These are phyloP conservation scores for Aspergillus flavus DNA, from an alignment of 2,329 filamentous ascomycete genomes.

Conservation along the genomic window DNA sequence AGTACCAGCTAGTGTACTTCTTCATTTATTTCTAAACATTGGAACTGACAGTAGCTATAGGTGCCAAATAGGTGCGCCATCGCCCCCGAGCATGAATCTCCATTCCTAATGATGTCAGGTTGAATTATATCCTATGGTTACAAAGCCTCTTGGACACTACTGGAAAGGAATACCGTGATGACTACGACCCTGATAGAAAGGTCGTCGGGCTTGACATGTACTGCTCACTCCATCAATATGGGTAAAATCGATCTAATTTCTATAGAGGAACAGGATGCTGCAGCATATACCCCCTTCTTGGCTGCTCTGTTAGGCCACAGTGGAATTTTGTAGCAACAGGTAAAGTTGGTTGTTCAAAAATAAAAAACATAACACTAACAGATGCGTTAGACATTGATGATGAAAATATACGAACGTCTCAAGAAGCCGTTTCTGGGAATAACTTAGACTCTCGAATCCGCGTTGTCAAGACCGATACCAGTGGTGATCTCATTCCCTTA, in stretches of 20 bases:
- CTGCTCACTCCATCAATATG: slow-evolving; percentile 4
- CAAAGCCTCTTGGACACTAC: slow-evolving; percentile 78
- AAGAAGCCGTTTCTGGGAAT: slow-evolving; percentile 69
- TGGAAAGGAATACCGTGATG: slow-evolving; percentile 47
- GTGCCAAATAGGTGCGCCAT: slow-evolving; percentile 49
- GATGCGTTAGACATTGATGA: slow-evolving; percentile 70
- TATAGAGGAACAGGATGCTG: slow-evolving; percentile 80
- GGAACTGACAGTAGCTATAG: slow-evolving; percentile 28
- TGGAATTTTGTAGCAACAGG: slow-evolving; percentile 76
- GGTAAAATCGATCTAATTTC: slow-evolving; percentile 16
- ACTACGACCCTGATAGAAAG: slow-evolving; percentile 57
- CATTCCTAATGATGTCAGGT: slow-evolving; percentile 51
- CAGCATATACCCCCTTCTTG: slow-evolving; percentile 86
- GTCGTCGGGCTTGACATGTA: slow-evolving; percentile 76
- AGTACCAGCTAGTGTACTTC: slow-evolving; percentile 20
- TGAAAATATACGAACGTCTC: slow-evolving; percentile 67
- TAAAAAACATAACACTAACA: background rate
- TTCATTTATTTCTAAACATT: background rate
- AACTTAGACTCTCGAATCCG: slow-evolving; percentile 64
- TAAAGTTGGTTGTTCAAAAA: slow-evolving; percentile 27
- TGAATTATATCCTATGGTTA: slow-evolving; percentile 91
- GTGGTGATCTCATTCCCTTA: slow-evolving; percentile 65
- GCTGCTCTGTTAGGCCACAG: slow-evolving; percentile 64
- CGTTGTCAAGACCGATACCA: slow-evolving; percentile 58
- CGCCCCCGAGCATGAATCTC: background rate